A percentile compares a stretch with the other conserved stretches of the same genome.
Evolutionary conservation across 768 basidiomycete genomes (phyloP).

Genomic region (Hortiboletus campestris): DNA sequence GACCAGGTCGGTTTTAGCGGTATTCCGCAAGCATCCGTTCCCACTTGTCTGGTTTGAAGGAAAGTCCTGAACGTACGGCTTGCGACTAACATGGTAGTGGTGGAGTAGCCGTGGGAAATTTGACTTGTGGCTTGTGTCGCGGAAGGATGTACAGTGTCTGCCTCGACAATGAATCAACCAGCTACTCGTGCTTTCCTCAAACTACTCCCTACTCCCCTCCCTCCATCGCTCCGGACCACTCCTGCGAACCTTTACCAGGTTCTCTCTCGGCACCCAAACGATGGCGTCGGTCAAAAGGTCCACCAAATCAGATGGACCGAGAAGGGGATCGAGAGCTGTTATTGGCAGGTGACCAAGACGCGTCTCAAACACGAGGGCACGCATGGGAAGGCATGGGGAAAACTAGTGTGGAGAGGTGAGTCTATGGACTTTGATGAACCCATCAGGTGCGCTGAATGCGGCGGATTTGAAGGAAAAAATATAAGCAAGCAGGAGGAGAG

Average conservation of each 20-base stretch:
- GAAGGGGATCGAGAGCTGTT: constrained; percentile 65
- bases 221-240: constrained; percentile 55
- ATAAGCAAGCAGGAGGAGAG: constrained; percentile 59
- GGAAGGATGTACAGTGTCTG: not conserved
- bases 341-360: constrained; percentile 74
- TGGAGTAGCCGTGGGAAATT: constrained; percentile 11
- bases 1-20: constrained; percentile 77
- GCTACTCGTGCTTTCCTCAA: constrained; percentile 43
- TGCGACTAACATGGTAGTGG: constrained; percentile 5
- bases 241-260: constrained; percentile 71
- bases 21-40: constrained; percentile 60
- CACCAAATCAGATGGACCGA: constrained; percentile 72
- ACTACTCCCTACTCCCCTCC: constrained; percentile 56
- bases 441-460: constrained; percentile 11
- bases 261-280: constrained; percentile 63
- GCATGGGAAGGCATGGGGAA: constrained; percentile 85
- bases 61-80: not conserved
- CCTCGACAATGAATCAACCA: constrained; percentile 24
- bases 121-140: not conserved
- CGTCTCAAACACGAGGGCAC: constrained; percentile 68
- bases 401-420: constrained; percentile 76
- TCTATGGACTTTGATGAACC: not conserved
- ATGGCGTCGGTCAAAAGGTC: constrained; percentile 65
- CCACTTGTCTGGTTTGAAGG: constrained; percentile 11
- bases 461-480: constrained; percentile 45